Percentiles rank a stretch among this genome's conserved stretches.
Evolutionary conservation across 1,284 basidiomycete species (phyloP).

Genomic region (Cutaneotrichosporon curvatum): DNA sequence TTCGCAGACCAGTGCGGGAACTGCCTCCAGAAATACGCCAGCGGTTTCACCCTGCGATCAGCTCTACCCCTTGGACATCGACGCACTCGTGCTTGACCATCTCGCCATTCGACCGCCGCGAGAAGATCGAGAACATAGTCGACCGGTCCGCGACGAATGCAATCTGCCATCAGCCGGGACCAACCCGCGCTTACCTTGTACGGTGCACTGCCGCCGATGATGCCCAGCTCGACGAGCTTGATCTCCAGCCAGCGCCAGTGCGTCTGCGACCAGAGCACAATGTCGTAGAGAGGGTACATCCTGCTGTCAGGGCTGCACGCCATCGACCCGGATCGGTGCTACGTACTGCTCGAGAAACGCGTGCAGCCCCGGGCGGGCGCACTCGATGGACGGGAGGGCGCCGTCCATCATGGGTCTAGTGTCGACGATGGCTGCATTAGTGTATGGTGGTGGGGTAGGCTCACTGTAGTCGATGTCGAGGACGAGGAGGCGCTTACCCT

Average conservation of each 20-base stretch:
- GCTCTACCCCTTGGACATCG: not conserved
- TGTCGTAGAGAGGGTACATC: slow-evolving; percentile 73
- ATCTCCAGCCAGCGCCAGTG: slow-evolving; percentile 87
- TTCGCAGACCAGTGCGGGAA: slow-evolving; percentile 63
- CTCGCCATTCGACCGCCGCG: slow-evolving; percentile 58
- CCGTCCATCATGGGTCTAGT: slow-evolving; percentile 72
- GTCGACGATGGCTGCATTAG: slow-evolving; percentile 63
- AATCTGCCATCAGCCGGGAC: slow-evolving; percentile 17
- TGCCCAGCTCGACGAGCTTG: slow-evolving; percentile 78
- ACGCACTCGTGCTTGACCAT: slow-evolving; percentile 61
- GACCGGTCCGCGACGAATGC: slow-evolving; percentile 68
- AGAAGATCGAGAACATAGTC: slow-evolving; percentile 76
- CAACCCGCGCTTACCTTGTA: slow-evolving; percentile 56
- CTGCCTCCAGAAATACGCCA: slow-evolving; percentile 80
- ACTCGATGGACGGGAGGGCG: slow-evolving; percentile 66
- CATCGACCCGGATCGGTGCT: not conserved
- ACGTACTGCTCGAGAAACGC: slow-evolving; percentile 57
- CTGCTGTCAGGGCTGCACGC: slow-evolving; percentile 35
- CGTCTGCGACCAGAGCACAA: slow-evolving; percentile 73
- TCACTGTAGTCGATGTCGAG: slow-evolving; percentile 83
- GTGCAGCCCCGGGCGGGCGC: slow-evolving; percentile 73
- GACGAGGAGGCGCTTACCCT: slow-evolving; percentile 71
- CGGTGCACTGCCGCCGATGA: slow-evolving; percentile 61
- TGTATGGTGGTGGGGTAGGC: too few species aligned
- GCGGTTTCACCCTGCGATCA: slow-evolving; percentile 58